These are phyloP conservation scores for Casuarina cunninghamiana DNA, from an alignment of 306 rosid species.

Conservation along the genomic window DNA sequence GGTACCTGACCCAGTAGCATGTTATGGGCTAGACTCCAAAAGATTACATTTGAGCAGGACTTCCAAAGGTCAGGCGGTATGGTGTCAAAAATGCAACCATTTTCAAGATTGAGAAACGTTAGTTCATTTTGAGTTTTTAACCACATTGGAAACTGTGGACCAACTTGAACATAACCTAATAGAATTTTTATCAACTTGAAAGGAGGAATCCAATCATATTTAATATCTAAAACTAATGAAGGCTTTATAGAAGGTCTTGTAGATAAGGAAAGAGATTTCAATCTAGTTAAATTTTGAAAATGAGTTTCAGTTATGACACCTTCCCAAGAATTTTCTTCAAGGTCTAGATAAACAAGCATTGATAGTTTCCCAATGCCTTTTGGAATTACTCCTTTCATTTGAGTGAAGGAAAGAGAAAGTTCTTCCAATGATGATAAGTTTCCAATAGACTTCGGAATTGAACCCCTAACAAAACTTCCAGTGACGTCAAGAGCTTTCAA, in stretches of 20 bases:
- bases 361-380: no score
- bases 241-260: no score
- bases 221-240: conserved; percentile 7
- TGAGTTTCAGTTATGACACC: no score
- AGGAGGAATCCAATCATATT: conserved; percentile 24
- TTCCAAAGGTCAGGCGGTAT: conserved; percentile 1
- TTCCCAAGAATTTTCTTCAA: no score
- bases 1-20: no score
- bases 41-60: no score
- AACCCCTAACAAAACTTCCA: conserved; percentile 13
- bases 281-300: background rate
- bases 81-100: conserved; percentile 9
- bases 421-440: background rate
- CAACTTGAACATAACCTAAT: conserved; percentile 8
- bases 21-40: no score
- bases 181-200: background rate
- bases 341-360: no score
- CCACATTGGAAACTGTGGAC: conserved; percentile 30
- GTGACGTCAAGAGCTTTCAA: no score
- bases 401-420: no score
- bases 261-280: background rate
- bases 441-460: conserved; percentile 11
- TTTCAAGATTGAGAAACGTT: background rate
- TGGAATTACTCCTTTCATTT: no score
- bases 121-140: conserved; percentile 24